A percentile compares a stretch with the other conserved stretches of the same genome.
Evolutionary conservation across 805 yeast species (phyloP).

Genomic region (Debaryomyces hansenii): DNA sequence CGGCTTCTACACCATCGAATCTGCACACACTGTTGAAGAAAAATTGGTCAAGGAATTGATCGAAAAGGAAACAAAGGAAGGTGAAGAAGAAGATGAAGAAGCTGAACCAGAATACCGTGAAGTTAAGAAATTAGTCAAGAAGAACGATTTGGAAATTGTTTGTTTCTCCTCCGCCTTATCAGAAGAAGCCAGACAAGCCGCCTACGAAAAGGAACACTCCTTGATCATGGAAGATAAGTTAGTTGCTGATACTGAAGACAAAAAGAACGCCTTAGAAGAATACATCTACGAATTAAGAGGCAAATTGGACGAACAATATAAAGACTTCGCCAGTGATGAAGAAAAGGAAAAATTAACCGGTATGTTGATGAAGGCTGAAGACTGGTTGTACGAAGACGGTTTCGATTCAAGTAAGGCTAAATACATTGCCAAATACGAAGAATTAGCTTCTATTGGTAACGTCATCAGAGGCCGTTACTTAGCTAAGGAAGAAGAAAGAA

Average conservation of each 20-base stretch:
- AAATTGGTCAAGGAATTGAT: slow-evolving; percentile 84
- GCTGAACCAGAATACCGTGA: slow-evolving; percentile 84
- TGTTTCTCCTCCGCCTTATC: slow-evolving; percentile 65
- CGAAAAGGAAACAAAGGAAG: slow-evolving; percentile 54
- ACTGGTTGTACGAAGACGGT: slow-evolving; percentile 98
- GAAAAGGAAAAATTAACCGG: slow-evolving; percentile 80
- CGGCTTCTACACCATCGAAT: slow-evolving; percentile 90
- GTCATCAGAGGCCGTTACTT: slow-evolving; percentile 92
- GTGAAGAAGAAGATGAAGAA: slow-evolving; percentile 53
- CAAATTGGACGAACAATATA: slow-evolving; percentile 89
- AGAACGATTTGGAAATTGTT: slow-evolving; percentile 68
- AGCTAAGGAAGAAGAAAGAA: slow-evolving; percentile 93
- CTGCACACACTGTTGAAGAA: slow-evolving; percentile 94
- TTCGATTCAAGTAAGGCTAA: slow-evolving; percentile 95
- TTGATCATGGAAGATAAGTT: slow-evolving; percentile 89
- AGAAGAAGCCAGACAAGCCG: slow-evolving; percentile 52
- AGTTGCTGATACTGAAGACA: slow-evolving; percentile 98
- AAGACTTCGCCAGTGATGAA: slow-evolving; percentile 83
- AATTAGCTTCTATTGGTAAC: slow-evolving; percentile 92
- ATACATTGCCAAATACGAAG: slow-evolving; percentile 97
- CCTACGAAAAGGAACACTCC: slow-evolving; percentile 80
- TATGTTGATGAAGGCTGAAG: slow-evolving; percentile 84
- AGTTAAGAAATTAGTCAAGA: slow-evolving; percentile 92
- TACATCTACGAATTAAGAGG: slow-evolving; percentile 97
- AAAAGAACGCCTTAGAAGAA: slow-evolving; percentile 97